Base-by-base conservation (phyloP, 768 basidiomycete genomes). In the Phaeolepiota aurea region DNA sequence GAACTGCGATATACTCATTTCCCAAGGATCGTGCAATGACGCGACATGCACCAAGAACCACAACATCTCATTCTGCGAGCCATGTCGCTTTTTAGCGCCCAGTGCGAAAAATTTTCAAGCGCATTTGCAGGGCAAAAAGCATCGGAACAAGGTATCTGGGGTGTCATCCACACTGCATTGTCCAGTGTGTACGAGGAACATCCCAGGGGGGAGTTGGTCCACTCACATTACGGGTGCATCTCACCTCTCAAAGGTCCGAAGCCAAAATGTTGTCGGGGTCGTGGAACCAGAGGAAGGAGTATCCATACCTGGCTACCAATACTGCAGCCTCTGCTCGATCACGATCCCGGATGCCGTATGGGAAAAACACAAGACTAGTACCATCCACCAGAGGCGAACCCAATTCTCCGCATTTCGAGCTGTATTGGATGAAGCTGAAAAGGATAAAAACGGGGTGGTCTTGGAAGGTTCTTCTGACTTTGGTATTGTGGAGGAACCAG, bases 381-480 rank as follows among this genome's bases (percentile, higher is more conserved):
- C 22, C 0, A 54, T 48, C 12, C 76, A 77, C 45, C 43, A 44
- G 16, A 58, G 54, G 20, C 64, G 62, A 18, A 64, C 67, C 47
- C 48, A 42, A 4, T 75, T 64, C 42, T 46, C 63, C 0, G 50
- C 58, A 3, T 71, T 70, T 44, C 59, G 62, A 31, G 54, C 62
- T 1, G 71, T 65, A 0, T 41, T 77, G 11, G 72, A 75, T 9
- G 72, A 74, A 31, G 71, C 76, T 0, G 71, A 76, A 38, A 66
- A 64, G 31, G 76, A 80, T 45, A 76, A 75, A 39, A 60, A 78
- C 34, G 75, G 72, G 1, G 54, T 79, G 5, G 48, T 52, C 0
- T 54, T 82, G 2, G 54, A 60, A 3, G 68, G 67, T 1, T 54
- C 59, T 4, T 52, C 74, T 10, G 68, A 82, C 48, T 72, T 81